Conservation (phyloP, 352 stramenopile genomes). For the Pythium guiyangense region DNA sequence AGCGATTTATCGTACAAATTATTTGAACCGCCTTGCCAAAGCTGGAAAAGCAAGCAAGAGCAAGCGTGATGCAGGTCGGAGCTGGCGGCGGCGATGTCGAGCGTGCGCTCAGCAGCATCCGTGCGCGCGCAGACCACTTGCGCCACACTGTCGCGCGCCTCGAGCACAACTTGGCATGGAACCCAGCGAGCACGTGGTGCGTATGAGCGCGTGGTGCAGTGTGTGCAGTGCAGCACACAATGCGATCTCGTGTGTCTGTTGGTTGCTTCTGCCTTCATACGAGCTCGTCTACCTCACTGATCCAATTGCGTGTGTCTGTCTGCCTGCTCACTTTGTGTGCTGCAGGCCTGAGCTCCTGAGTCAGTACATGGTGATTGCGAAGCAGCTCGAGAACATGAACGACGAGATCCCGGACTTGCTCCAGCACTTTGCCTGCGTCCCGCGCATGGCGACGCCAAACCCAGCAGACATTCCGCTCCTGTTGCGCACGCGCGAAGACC, state of each 20-base stretch:
- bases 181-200: constrained; percentile 75
- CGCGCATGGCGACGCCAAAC: constrained; percentile 79
- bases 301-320: too few species aligned
- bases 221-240: not conserved
- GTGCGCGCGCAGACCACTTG: constrained; percentile 72
- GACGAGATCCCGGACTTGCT: constrained; percentile 82
- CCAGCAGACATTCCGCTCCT: constrained; percentile 72
- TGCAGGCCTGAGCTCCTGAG: constrained; percentile 73
- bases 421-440: constrained; percentile 81
- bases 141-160: constrained; percentile 70
- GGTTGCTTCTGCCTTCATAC: not conserved
- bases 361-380: constrained; percentile 85
- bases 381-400: constrained; percentile 88
- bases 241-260: not conserved
- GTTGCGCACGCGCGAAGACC: constrained; percentile 76
- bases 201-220: not conserved
- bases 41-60: not conserved
- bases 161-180: constrained; percentile 78
- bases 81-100: constrained; percentile 58
- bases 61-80: constrained; percentile 26
- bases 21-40: too few species aligned
- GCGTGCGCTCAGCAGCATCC: constrained; percentile 75
- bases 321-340: not conserved
- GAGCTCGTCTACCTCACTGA: too few species aligned
- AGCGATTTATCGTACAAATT: too few species aligned